These are phyloP conservation scores for Podospora anserina DNA, from an alignment of 495 filamentous ascomycete genomes.

Conservation along the genomic window DNA sequence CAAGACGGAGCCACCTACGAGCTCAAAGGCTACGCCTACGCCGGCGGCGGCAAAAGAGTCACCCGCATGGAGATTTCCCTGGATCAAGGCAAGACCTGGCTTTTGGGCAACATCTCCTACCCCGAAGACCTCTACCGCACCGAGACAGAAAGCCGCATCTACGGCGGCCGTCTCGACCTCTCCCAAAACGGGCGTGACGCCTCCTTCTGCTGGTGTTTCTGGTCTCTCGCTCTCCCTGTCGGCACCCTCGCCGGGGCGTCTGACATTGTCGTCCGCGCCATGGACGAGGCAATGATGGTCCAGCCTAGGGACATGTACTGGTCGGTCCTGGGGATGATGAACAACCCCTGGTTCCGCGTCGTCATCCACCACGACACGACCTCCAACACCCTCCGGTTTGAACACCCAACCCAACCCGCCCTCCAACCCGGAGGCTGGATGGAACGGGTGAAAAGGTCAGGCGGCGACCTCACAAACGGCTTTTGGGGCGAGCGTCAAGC, in stretches of 20 bases:
- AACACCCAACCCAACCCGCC: conserved; percentile 86
- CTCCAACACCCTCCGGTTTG: conserved; percentile 64
- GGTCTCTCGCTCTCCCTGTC: conserved; percentile 70
- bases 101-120: conserved; percentile 75
- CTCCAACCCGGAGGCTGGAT: conserved; percentile 87
- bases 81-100: conserved; percentile 81
- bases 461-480: conserved; percentile 76
- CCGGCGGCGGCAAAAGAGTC: conserved; percentile 81
- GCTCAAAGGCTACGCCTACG: conserved; percentile 82
- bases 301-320: conserved; percentile 97
- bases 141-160: conserved; percentile 59
- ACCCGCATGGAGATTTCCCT: conserved; percentile 82
- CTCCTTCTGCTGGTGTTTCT: conserved; percentile 93
- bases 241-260: conserved; percentile 58
- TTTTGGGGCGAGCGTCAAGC: conserved; percentile 78
- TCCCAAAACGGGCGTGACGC: conserved; percentile 63
- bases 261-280: conserved; percentile 80
- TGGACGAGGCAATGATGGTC: conserved; percentile 87
- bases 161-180: conserved; percentile 78
- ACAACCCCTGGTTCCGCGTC: conserved; percentile 91
- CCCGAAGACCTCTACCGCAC: conserved; percentile 83
- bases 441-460: conserved; percentile 86
- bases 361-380: conserved; percentile 69
- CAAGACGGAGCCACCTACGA: conserved; percentile 52
- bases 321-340: conserved; percentile 98